phyloP scores from a whole-genome alignment of 306 rosid genomes.

The Pterocarpus santalinus region DNA sequence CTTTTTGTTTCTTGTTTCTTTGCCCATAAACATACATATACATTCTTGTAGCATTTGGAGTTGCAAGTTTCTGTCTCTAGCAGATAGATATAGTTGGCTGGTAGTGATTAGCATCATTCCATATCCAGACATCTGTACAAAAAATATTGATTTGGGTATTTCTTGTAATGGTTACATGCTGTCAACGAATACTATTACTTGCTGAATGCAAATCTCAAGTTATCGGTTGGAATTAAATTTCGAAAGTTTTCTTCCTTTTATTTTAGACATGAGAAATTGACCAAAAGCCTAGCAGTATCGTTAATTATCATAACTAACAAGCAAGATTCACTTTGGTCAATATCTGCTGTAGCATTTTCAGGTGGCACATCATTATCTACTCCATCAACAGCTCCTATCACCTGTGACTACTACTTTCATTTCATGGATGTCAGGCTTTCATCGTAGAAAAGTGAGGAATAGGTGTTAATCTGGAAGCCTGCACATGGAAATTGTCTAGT shows the following conservation, averaged over 20 bases:
- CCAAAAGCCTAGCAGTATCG: not conserved
- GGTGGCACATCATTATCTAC: not conserved
- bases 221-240: too few species aligned
- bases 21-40: not conserved
- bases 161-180: not conserved
- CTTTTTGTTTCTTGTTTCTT: not conserved
- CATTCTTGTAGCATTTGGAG: not conserved
- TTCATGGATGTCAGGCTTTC: slow-evolving; percentile 57
- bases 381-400: not conserved
- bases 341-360: not conserved
- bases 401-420: not conserved
- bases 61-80: not conserved
- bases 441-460: slow-evolving; percentile 56
- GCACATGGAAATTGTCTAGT: slow-evolving; percentile 15
- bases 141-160: not conserved
- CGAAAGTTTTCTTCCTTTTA: too few species aligned
- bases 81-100: not conserved
- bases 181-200: not conserved
- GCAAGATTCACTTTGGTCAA: too few species aligned
- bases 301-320: not conserved
- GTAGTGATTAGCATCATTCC: not conserved
- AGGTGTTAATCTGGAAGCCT: slow-evolving; percentile 66
- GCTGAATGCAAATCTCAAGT: not conserved
- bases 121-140: not conserved
- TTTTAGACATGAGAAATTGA: not conserved